Conservation (phyloP, 1,284 basidiomycete genomes). For the Trichosporon coremiiforme region DNA sequence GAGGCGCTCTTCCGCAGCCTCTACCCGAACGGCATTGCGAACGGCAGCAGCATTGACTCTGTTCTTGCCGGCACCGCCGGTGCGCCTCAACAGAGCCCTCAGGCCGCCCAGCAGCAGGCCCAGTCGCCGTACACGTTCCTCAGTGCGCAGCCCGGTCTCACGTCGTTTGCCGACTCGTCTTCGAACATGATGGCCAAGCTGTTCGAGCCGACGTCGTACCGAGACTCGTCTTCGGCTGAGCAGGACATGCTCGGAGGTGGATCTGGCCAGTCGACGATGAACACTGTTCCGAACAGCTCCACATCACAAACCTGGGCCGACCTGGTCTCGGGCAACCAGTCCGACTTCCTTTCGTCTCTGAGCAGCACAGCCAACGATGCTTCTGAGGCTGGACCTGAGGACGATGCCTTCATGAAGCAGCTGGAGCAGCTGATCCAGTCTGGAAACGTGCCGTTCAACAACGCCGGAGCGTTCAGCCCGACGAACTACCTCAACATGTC, state of each 20-base stretch:
- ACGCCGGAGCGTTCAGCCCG: constrained; percentile 41
- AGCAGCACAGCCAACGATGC: constrained; percentile 22
- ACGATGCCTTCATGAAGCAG: constrained; percentile 47
- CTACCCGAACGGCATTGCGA: constrained; percentile 41
- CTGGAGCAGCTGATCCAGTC: constrained; percentile 41
- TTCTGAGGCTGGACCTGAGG: constrained; percentile 30
- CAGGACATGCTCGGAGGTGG: neutral
- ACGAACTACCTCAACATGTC: constrained; percentile 55
- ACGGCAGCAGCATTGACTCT: constrained; percentile 22
- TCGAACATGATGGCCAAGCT: constrained; percentile 32
- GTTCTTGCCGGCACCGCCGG: constrained; percentile 20
- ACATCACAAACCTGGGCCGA: constrained; percentile 34
- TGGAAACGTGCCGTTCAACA: constrained; percentile 23
- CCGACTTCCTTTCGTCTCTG: constrained; percentile 50
- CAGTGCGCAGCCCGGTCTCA: constrained; percentile 39
- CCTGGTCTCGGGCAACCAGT: constrained; percentile 41
- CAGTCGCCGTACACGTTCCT: constrained; percentile 39
- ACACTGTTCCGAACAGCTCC: neutral
- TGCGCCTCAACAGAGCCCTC: constrained; percentile 15
- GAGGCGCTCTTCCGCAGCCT: constrained; percentile 52
- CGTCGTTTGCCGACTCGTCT: constrained; percentile 41
- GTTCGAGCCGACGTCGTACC: constrained; percentile 33
- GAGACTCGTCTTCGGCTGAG: constrained; percentile 23
- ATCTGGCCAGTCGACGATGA: neutral
- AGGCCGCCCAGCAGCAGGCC: constrained; percentile 21